Base-by-base conservation (phyloP, 2,329 filamentous ascomycete species). In the Didymella keratinophila region DNA sequence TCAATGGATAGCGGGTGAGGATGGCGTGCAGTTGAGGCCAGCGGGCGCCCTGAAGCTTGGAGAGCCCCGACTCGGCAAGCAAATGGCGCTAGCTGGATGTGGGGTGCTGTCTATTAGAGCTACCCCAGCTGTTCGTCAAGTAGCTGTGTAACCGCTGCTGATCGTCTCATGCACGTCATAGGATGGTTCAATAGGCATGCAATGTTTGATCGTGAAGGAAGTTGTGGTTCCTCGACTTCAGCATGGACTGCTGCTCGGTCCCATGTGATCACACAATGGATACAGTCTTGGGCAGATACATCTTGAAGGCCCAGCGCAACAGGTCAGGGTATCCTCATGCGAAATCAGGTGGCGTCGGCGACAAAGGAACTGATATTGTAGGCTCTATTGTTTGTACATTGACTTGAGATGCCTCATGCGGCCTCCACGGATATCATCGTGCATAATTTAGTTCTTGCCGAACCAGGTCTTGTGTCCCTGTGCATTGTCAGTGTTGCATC, bases 381-480 rank as follows among this genome's bases (percentile, higher is more conserved):
- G 62, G 61, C 54, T 68, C 51, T 66, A 59, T 70, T 72, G 66
- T 68, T 75, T 75, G 68, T 76, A 74, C 71, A 75, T 60, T 41
- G 45, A 48, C 48, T 52, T 20, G 34, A 48, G 44, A 48, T 43
- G 48, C 43, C 48, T 57, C 14, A 25, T 20, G 27, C 34, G 64
- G 60, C 59, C 61, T 63, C 58, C 55, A 57, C 58, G 61, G 56
- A 61, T 58, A 60, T 59, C 63, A 64, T 62, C 52, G 46, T 50
- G 52, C 52, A 50, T 21, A 48, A 14, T 51, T 62, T 77, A 76
- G 66, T 74, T 73, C 70, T 77, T 75, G 63, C 73, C 70, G 43
- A 69, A 91, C 87, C 88, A 93, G 62, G 88, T 91, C 86, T 92
- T 93, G 84, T 93, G 86, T 72, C 91, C 91, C 63, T 79, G 48